Percentiles rank a stretch among this genome's conserved stretches.
phyloP scores from a whole-genome alignment of 495 filamentous ascomycete genomes.

The Penicillium subrubescens region DNA sequence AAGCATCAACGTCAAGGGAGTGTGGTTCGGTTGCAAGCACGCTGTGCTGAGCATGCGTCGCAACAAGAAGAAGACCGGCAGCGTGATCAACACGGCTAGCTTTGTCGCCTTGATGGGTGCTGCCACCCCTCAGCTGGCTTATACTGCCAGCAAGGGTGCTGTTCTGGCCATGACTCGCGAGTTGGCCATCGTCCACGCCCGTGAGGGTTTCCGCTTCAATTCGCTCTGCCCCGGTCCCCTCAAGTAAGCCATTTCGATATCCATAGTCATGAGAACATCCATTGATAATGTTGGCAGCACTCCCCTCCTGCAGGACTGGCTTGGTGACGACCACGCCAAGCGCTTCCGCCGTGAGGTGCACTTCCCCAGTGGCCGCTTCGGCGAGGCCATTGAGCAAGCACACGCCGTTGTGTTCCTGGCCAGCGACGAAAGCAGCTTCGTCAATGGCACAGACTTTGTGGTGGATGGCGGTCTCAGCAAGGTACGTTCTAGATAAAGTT shows the following conservation, averaged over 20 bases:
- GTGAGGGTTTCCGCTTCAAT: slow-evolving; percentile 88
- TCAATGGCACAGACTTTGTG: slow-evolving; percentile 90
- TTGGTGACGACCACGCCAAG: slow-evolving; percentile 87
- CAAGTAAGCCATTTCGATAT: slow-evolving; percentile 56
- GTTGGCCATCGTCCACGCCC: slow-evolving; percentile 79
- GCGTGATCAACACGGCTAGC: slow-evolving; percentile 93
- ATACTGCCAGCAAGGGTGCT: slow-evolving; percentile 93
- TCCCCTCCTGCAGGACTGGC: slow-evolving; percentile 89
- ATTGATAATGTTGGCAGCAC: slow-evolving; percentile 46
- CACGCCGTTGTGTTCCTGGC: slow-evolving; percentile 93
- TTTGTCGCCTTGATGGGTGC: slow-evolving; percentile 91
- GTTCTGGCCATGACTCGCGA: slow-evolving; percentile 86
- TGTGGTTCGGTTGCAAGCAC: slow-evolving; percentile 96
- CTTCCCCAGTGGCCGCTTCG: slow-evolving; percentile 93
- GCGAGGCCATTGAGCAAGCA: slow-evolving; percentile 93
- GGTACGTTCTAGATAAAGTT: slow-evolving; percentile 35
- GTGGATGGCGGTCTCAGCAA: slow-evolving; percentile 98
- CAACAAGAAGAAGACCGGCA: slow-evolving; percentile 73
- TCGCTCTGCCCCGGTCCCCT: slow-evolving; percentile 88
- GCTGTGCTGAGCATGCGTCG: slow-evolving; percentile 81
- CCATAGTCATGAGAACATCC: background rate
- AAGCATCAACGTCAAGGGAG: slow-evolving; percentile 95
- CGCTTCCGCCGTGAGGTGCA: slow-evolving; percentile 86
- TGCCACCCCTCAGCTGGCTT: slow-evolving; percentile 93
- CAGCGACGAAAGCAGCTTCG: slow-evolving; percentile 91